Percentiles rank a stretch among this genome's conserved stretches.
phyloP scores from a whole-genome alignment of 2,329 filamentous ascomycete genomes.

The Ambrosiella xylebori region DNA sequence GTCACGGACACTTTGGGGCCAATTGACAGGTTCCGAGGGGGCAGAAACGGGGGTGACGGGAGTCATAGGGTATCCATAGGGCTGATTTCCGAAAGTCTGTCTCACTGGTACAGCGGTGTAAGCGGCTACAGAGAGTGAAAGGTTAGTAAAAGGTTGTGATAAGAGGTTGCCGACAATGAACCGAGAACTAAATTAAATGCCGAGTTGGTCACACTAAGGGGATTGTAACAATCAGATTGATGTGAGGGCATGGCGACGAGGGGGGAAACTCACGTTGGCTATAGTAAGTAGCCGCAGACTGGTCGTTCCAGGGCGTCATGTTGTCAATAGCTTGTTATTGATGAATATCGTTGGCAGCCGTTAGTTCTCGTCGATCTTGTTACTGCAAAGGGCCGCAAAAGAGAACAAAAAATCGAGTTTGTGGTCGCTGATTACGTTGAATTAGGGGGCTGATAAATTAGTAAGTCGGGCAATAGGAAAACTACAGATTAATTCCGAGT shows the following conservation, averaged over 20 bases:
- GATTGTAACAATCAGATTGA: too few species aligned
- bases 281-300: too few species aligned
- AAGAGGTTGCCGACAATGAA: not conserved
- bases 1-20: constrained; percentile 63
- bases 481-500: too few species aligned
- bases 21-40: constrained; percentile 40
- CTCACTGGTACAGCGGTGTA: constrained; percentile 46
- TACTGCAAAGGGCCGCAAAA: not conserved
- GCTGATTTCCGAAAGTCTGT: constrained; percentile 33
- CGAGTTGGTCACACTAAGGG: too few species aligned
- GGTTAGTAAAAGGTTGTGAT: constrained; percentile 7
- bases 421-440: constrained; percentile 16
- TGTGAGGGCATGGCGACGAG: too few species aligned
- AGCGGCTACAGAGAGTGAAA: constrained; percentile 28
- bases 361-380: too few species aligned
- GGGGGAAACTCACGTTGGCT: too few species aligned
- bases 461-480: not conserved
- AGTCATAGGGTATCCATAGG: constrained; percentile 19
- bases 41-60: constrained; percentile 15
- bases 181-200: too few species aligned
- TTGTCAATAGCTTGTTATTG: too few species aligned
- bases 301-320: too few species aligned
- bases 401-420: not conserved
- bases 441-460: constrained; percentile 7
- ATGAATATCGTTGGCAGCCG: too few species aligned